Evolutionary conservation across 192 early-diverging fungal genomes (phyloP), one percentile per base, ranked within the genome.

Genomic region (Gryganskiella cystojenkinii): DNA sequence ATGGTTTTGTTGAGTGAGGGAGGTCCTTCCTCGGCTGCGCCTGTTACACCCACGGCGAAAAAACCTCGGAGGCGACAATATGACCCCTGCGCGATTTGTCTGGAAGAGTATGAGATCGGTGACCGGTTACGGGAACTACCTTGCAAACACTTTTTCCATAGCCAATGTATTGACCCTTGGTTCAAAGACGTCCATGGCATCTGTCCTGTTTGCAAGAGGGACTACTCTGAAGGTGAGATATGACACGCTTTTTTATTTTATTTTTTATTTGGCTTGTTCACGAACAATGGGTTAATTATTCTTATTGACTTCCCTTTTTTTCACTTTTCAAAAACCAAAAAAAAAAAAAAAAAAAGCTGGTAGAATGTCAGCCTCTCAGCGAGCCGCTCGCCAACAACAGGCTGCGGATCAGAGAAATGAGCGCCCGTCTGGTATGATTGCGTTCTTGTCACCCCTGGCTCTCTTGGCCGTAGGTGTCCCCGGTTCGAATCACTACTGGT

Each of bases 121-220:
- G 88, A 89, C 19, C 45, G 70, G 19, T 37, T 89, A 47, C 47
- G 88, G 22, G 70, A 71, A 42, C 51, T 89, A 6, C 86, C 86
- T 19, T 89, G 88, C 61, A 75, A 75, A 13, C 88, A 89, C 52
- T 84, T 82, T 47, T 89, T 83, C 59, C 88, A 89, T 46, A 67
- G 71, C 42, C 73, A 88, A 50, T 88, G 87, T 56, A 83, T 86
- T 25, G 87, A 84, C 80, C 73, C 60, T 14, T 88, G 85, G 85
- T 69, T 83, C 20, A 85, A 86, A 56, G 75, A 80, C 67, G 40
- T 85, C 3, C 79, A 73, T 34, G 75, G 83, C 28, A 79, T 71
- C 30, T 88, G 87, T 55, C 87, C 87, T 35, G 79, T 88, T 10
- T 88, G 87, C 50, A 78, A 64, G 55, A 40, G 74, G 31, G 74